Base-by-base conservation (phyloP, 2,329 filamentous ascomycete species). In the Myrmaecium sp. region DNA sequence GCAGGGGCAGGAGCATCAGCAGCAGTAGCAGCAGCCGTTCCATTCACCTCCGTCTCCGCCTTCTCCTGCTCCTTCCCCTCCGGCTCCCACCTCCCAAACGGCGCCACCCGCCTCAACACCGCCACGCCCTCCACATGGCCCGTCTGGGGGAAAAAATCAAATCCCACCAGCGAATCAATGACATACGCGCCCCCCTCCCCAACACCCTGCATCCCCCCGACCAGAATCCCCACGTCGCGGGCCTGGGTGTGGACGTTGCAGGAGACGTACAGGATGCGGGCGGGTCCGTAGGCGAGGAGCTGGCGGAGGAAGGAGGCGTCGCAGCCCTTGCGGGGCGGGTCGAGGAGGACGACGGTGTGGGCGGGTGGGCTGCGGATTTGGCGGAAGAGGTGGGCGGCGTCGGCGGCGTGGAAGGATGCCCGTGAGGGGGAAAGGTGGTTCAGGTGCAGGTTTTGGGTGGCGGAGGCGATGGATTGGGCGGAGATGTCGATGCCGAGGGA, bases 221-320 rank as follows among this genome's bases (percentile, higher is more conserved):
- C 82, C 42, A 98, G 55, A 33, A 86, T 70, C 0, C 84, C 89
- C 1, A 98, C 74, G 52, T 98, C 89, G 28, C 89, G 62, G 9
- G 89, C 89, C 63, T 95, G 89, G 6, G 86, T 95, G 48, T 98
- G 89, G 36, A 98, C 89, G 44, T 98, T 98, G 43, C 89, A 98
- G 46, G 80, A 92, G 21, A 98, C 86, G 49, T 98, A 98, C 4
- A 93, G 71, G 7, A 98, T 70, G 32, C 89, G 64, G 36, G 64
- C 64, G 0, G 89, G 86, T 1, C 66, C 77, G 42, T 80, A 94
- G 5, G 58, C 53, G 28, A 94, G 57, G 42, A 98, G 54, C 57
- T 98, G 89, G 10, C 60, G 53, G 21, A 98, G 55, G 50, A 98
- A 98, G 36, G 68, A 68, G 25, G 73, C 70, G 41, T 93, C 86